These are phyloP conservation scores for Lumnitzera littorea DNA, from an alignment of 345 rosid species.

Conservation along the genomic window DNA sequence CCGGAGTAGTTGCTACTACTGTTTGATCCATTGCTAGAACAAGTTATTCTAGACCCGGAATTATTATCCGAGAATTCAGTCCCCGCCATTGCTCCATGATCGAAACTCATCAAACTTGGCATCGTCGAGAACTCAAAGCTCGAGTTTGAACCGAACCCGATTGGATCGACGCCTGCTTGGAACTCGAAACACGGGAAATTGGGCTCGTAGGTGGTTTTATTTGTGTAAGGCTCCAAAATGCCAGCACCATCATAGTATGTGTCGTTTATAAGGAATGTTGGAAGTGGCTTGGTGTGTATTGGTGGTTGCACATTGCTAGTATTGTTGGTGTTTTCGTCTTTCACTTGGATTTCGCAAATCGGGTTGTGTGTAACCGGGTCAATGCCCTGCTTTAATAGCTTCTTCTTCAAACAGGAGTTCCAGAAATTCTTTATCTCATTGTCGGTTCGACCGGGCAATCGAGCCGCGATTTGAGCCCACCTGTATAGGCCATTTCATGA, in stretches of 20 bases:
- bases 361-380: conserved; percentile 60
- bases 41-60: conserved; percentile 30
- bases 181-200: conserved; percentile 27
- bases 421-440: conserved; percentile 70
- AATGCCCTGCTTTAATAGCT: conserved; percentile 59
- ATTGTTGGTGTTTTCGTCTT: conserved; percentile 19
- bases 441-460: conserved; percentile 61
- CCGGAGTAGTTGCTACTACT: conserved; percentile 28
- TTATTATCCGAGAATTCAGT: conserved; percentile 29
- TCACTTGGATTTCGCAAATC: conserved; percentile 15
- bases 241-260: conserved; percentile 7
- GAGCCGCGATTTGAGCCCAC: conserved; percentile 68
- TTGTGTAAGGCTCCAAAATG: conserved; percentile 8
- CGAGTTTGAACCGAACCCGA: conserved; percentile 23
- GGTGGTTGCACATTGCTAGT: too few relatives aligned
- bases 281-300: conserved; percentile 2
- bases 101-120: conserved; percentile 38
- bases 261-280: conserved; percentile 29
- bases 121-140: conserved; percentile 30
- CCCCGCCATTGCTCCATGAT: conserved; percentile 26
- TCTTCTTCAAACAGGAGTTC: conserved; percentile 69
- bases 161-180: conserved; percentile 15
- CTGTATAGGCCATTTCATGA: conserved; percentile 10
- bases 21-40: conserved; percentile 48
- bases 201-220: too few relatives aligned